Base-by-base conservation (phyloP, 257 asterid species). In the Haberlea rhodopensis region DNA sequence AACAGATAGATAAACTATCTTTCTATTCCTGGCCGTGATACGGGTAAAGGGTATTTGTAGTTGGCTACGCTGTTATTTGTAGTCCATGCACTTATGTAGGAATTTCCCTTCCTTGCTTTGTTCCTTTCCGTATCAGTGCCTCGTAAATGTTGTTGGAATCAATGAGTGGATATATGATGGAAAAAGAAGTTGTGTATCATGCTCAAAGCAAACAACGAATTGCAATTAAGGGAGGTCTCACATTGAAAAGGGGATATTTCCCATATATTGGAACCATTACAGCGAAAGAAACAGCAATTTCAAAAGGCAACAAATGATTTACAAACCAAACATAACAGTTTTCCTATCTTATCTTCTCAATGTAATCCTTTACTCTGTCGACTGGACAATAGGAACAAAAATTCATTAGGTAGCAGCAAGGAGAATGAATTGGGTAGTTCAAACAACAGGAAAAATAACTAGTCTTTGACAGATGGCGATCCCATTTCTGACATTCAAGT, bases 341-440 rank as follows among this genome's bases (percentile, higher is more conserved):
- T 43, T 40, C 21, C 10, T 37, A 16, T 66, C 54, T 24, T 31
- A 25, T 40, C 58, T 28, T 19, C 46, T 29, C 29, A 56, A 31
- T 51, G 32, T 32, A 20, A 24, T 28, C 37, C 18, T 54, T 37
- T 26, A 21, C 34, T 45, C 18, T 67, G 23, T 58, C 1, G 4
- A 46, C 56, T 31, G 60, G 27, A 68, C 24, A 24, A 71, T 49
- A 29, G 59, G 26, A 46, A 61, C 71, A 43, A n/a, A n/a, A n/a
- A 46, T 16, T 54, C 13, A 34, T 66, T 34, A 3, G 5, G 46
- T 10, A 24, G 29, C 2, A 48, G 32, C 19, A 6, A 34, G 15
- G 43, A 34, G 43, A 1, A 48, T 57, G 32, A 34, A 45, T 24
- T 28, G 26, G 20, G 9, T 26, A 32, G 23, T 27, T 57, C 28